A percentile compares a stretch with the other conserved stretches of the same genome.
Conservation (phyloP, 768 basidiomycete genomes). For the Antrodiella citrinella region DNA sequence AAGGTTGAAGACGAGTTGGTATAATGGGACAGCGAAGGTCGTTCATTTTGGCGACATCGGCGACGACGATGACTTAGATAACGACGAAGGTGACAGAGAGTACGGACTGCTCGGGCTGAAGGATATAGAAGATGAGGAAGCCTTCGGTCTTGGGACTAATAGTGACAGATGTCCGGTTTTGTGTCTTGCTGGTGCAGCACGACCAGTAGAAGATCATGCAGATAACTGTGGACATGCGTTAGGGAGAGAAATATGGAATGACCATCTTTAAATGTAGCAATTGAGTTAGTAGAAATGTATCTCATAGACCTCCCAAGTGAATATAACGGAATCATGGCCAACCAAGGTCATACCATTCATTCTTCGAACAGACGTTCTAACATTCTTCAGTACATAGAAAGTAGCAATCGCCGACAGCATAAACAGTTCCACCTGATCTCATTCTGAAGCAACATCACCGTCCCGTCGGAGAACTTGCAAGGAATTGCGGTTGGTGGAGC, state of each 20-base stretch:
- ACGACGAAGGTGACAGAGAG: slow-evolving; percentile 9
- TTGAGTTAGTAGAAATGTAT: not conserved
- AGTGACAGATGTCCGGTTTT: slow-evolving; percentile 22
- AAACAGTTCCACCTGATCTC: too few relatives aligned
- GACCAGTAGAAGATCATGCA: slow-evolving; percentile 20
- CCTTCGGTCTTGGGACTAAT: slow-evolving; percentile 15
- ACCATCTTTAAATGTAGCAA: slow-evolving; percentile 18
- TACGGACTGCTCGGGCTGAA: slow-evolving; percentile 24
- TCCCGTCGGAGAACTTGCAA: too few relatives aligned
- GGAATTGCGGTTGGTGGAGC: too few relatives aligned
- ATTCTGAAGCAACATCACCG: too few relatives aligned
- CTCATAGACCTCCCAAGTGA: not conserved
- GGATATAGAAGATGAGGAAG: slow-evolving; percentile 22
- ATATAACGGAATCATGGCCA: not conserved
- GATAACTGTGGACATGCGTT: slow-evolving; percentile 31
- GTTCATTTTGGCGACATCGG: too few relatives aligned
- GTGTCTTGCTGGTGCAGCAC: slow-evolving; percentile 30
- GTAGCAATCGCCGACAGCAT: too few relatives aligned
- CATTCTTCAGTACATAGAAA: too few relatives aligned
- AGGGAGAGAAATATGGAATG: slow-evolving; percentile 27
- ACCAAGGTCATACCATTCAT: not conserved
- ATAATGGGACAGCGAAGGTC: slow-evolving; percentile 25
- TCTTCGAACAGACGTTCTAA: too few relatives aligned
- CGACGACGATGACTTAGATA: slow-evolving; percentile 22
- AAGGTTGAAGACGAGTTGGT: slow-evolving; percentile 38